A percentile compares a stretch with the other conserved stretches of the same genome.
Conservation (phyloP, 2,329 filamentous ascomycete genomes). For the Phaeosphaeria sp. region DNA sequence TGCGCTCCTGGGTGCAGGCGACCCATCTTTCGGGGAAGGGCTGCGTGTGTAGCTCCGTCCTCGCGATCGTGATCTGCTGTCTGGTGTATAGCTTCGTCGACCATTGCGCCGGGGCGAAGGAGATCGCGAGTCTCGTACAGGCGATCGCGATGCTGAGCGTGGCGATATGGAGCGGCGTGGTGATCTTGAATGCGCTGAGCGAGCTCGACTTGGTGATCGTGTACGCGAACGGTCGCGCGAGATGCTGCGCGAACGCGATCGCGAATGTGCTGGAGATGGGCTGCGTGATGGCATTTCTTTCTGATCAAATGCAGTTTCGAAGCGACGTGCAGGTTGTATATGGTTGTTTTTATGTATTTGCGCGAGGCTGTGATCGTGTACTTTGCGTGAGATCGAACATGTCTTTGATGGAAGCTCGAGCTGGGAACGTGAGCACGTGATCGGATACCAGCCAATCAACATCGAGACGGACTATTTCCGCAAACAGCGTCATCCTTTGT, state of each 20-base stretch:
- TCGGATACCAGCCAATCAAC: neutral
- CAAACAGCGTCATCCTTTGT: neutral
- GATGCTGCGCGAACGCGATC: constrained; percentile 40
- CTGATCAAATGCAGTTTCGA: neutral
- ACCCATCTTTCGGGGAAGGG: constrained; percentile 40
- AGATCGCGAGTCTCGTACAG: constrained; percentile 21
- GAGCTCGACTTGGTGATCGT: constrained; percentile 31
- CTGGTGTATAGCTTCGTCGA: constrained; percentile 41
- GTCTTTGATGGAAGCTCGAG: neutral
- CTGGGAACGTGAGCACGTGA: neutral
- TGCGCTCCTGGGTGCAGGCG: constrained; percentile 46
- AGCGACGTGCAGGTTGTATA: neutral
- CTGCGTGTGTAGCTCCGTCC: constrained; percentile 46
- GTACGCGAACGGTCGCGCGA: constrained; percentile 52
- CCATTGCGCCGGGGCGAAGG: constrained; percentile 46
- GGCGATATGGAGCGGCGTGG: constrained; percentile 48
- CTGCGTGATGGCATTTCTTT: constrained; percentile 32
- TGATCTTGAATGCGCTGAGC: constrained; percentile 36
- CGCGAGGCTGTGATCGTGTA: neutral
- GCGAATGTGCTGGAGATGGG: constrained; percentile 30
- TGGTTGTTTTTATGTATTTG: neutral
- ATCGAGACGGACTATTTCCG: neutral
- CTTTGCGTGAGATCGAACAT: neutral
- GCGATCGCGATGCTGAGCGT: constrained; percentile 41
- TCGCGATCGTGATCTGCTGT: constrained; percentile 36